phyloP scores from a whole-genome alignment of 345 rosid species.

The Combretum micranthum region DNA sequence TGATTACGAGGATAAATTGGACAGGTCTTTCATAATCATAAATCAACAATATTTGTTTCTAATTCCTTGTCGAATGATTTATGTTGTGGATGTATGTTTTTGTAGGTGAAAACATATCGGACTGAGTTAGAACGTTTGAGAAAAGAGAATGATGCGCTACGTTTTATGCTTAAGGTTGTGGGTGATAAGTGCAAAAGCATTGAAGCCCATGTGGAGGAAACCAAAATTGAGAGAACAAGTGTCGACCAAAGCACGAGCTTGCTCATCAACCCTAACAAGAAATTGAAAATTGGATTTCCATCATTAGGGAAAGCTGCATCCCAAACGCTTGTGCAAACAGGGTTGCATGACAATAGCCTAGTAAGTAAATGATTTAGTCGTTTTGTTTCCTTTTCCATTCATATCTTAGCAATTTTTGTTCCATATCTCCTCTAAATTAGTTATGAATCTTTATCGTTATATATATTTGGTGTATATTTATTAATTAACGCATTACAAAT shows the following conservation, averaged over 20 bases:
- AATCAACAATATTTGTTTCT: too few relatives aligned
- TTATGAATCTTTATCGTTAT: too few relatives aligned
- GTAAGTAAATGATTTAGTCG: slow-evolving; percentile 13
- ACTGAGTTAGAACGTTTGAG: slow-evolving; percentile 23
- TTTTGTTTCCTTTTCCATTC: too few relatives aligned
- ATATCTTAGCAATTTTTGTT: too few relatives aligned
- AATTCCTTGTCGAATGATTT: too few relatives aligned
- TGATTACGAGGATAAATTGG: too few relatives aligned
- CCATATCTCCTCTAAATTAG: too few relatives aligned
- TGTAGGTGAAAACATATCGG: slow-evolving; percentile 21
- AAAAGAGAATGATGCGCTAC: slow-evolving; percentile 36
- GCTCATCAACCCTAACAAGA: slow-evolving; percentile 11
- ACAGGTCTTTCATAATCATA: too few relatives aligned
- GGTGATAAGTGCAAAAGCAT: slow-evolving; percentile 23
- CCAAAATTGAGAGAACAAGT: background rate
- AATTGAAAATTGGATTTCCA: slow-evolving; percentile 15
- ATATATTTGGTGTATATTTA: too few relatives aligned
- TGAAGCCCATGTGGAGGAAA: slow-evolving; percentile 14
- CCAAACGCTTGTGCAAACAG: slow-evolving; percentile 25
- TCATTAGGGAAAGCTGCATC: slow-evolving; percentile 11
- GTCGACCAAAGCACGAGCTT: background rate
- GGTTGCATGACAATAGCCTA: slow-evolving; percentile 31
- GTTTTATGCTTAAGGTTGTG: slow-evolving; percentile 28
- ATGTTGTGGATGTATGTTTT: background rate
- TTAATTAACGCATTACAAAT: too few relatives aligned